phyloP scores from a whole-genome alignment of 805 yeast genomes.

The Wickerhamomyces xylosicus region DNA sequence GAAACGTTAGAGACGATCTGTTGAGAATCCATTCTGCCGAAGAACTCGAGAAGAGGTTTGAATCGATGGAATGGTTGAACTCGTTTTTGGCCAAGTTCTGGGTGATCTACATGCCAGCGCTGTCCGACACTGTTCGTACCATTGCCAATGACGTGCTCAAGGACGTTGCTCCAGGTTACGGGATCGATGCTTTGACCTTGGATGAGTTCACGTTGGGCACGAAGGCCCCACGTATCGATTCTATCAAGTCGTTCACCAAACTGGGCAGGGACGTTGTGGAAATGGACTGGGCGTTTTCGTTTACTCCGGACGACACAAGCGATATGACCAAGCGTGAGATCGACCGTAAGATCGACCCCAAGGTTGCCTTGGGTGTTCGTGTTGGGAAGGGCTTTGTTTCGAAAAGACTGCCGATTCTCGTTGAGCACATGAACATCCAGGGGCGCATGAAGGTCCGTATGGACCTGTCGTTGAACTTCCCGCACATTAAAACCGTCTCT shows the following conservation, averaged over 20 bases:
- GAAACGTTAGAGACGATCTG: slow-evolving; percentile 71
- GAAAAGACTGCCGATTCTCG: slow-evolving; percentile 66
- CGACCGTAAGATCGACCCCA: slow-evolving; percentile 63
- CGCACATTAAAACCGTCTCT: slow-evolving; percentile 68
- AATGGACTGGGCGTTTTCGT: slow-evolving; percentile 79
- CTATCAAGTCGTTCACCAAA: slow-evolving; percentile 64
- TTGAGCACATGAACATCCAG: slow-evolving; percentile 68
- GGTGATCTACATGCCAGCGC: slow-evolving; percentile 83
- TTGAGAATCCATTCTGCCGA: slow-evolving; percentile 53
- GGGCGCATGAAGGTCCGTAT: slow-evolving; percentile 62
- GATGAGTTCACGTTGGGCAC: slow-evolving; percentile 77
- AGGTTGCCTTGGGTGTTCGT: slow-evolving; percentile 71
- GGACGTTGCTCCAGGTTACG: slow-evolving; percentile 74
- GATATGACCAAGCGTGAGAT: slow-evolving; percentile 75
- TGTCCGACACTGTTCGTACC: slow-evolving; percentile 63
- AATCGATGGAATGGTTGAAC: slow-evolving; percentile 77
- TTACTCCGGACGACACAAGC: slow-evolving; percentile 73
- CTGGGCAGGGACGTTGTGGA: slow-evolving; percentile 58
- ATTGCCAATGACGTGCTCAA: slow-evolving; percentile 59
- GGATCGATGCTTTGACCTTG: slow-evolving; percentile 62
- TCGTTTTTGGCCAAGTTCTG: slow-evolving; percentile 71
- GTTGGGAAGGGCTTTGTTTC: slow-evolving; percentile 76
- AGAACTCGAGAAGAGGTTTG: slow-evolving; percentile 49
- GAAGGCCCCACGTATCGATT: slow-evolving; percentile 66
- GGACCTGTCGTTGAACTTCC: slow-evolving; percentile 54